phyloP scores from a whole-genome alignment of 768 basidiomycete genomes.

The Mycena chlorophos region DNA sequence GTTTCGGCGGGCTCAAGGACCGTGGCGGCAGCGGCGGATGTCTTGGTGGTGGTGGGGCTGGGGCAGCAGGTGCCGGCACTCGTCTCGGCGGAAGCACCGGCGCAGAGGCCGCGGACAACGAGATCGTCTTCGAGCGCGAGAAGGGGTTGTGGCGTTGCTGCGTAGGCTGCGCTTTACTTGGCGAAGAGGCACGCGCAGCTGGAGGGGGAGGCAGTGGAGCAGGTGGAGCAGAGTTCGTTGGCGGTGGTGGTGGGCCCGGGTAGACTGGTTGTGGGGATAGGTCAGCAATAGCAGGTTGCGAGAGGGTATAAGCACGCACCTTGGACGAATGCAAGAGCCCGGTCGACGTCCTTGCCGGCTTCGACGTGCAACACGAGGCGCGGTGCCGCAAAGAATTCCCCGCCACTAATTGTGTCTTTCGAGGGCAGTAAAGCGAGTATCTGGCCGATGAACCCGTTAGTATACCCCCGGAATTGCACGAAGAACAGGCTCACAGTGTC shows the following conservation, averaged over 20 bases:
- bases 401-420: slow-evolving; percentile 57
- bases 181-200: slow-evolving; percentile 6
- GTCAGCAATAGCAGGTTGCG: too few species aligned
- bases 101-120: slow-evolving; percentile 2
- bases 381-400: slow-evolving; percentile 76
- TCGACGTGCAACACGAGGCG: slow-evolving; percentile 65
- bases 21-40: slow-evolving; percentile 31
- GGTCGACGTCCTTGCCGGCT: slow-evolving; percentile 61
- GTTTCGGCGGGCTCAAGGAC: slow-evolving; percentile 24
- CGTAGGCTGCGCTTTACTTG: not conserved
- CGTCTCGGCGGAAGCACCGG: slow-evolving; percentile 21
- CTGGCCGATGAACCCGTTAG: slow-evolving; percentile 33
- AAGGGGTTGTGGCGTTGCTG: not conserved
- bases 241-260: too few species aligned
- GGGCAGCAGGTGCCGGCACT: slow-evolving; percentile 18
- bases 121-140: slow-evolving; percentile 17
- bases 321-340: slow-evolving; percentile 72
- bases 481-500: slow-evolving; percentile 51
- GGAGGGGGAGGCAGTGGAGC: slow-evolving; percentile 22
- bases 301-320: slow-evolving; percentile 47
- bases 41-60: slow-evolving; percentile 29
- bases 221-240: too few species aligned
- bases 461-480: slow-evolving; percentile 1
- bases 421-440: slow-evolving; percentile 68
- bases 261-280: too few species aligned